A percentile compares a stretch with the other conserved stretches of the same genome.
Conservation (phyloP, 495 filamentous ascomycete species). For the Aspergillus incahuasiensis region DNA sequence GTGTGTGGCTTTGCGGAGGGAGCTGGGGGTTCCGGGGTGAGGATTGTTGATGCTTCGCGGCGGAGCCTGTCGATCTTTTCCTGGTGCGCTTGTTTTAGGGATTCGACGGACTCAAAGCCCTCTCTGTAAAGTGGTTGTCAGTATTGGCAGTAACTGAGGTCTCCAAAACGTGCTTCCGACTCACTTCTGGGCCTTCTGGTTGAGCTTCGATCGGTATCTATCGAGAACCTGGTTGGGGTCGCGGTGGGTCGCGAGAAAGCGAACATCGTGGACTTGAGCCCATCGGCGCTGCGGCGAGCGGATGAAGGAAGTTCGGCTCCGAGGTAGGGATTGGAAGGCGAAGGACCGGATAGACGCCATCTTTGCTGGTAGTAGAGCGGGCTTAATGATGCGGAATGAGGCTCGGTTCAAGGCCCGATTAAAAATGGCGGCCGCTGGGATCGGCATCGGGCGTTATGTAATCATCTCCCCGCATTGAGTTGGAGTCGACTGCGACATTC, state of each 20-base stretch:
- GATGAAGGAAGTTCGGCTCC: conserved; percentile 26
- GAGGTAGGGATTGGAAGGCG: conserved; percentile 28
- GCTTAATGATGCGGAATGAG: background rate
- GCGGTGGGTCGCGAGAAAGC: conserved; percentile 71
- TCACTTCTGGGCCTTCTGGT: conserved; percentile 73
- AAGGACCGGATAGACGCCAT: conserved; percentile 35
- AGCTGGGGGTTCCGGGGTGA: conserved; percentile 45
- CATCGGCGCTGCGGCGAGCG: conserved; percentile 65
- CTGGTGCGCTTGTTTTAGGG: conserved; percentile 75
- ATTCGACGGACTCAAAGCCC: conserved; percentile 66
- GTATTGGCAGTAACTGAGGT: background rate
- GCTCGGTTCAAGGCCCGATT: background rate
- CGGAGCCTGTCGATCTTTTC: conserved; percentile 70
- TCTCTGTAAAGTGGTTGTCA: conserved; percentile 47
- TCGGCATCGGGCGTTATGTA: background rate
- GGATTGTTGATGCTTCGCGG: conserved; percentile 54
- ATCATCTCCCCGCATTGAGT: background rate
- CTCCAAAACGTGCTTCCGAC: conserved; percentile 13
- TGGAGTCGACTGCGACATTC: too few relatives aligned
- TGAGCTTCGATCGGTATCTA: conserved; percentile 83
- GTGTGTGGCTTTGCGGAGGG: conserved; percentile 25
- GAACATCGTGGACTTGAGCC: conserved; percentile 89
- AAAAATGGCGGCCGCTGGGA: background rate
- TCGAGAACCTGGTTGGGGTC: conserved; percentile 63
- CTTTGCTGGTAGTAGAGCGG: conserved; percentile 4